A percentile compares a stretch with the other conserved stretches of the same genome.
Evolutionary conservation across 2,329 filamentous ascomycete species (phyloP).

Genomic region (Colletotrichum sp.): DNA sequence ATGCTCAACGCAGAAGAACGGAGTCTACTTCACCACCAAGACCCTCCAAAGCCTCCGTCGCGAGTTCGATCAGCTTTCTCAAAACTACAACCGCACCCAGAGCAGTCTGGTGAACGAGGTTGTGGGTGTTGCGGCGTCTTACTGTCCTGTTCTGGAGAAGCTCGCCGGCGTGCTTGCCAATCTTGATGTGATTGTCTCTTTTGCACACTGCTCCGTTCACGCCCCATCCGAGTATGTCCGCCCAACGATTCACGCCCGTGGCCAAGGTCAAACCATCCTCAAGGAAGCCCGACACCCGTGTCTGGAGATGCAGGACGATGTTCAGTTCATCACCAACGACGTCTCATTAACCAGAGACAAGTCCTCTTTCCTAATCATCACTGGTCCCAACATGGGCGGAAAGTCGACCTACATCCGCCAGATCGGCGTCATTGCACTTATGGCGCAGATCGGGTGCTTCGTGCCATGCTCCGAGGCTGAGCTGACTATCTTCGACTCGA

Average conservation of each 20-base stretch:
- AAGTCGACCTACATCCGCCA: constrained; percentile 99
- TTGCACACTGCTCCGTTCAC: constrained; percentile 92
- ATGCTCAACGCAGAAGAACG: constrained; percentile 98
- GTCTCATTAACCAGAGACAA: constrained; percentile 78
- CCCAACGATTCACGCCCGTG: constrained; percentile 87
- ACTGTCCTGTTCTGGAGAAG: constrained; percentile 89
- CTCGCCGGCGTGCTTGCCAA: constrained; percentile 89
- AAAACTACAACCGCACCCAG: constrained; percentile 95
- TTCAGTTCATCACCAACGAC: constrained; percentile 98
- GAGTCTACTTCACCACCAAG: constrained; percentile 95
- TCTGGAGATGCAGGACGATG: constrained; percentile 98
- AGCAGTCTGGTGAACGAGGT: constrained; percentile 90
- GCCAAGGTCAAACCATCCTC: constrained; percentile 86
- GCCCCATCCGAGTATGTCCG: constrained; percentile 91
- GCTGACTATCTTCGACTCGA: constrained; percentile 94
- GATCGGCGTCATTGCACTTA: constrained; percentile 93
- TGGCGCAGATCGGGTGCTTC: constrained; percentile 97
- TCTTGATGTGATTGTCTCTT: constrained; percentile 91
- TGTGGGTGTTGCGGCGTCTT: constrained; percentile 90
- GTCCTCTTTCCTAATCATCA: constrained; percentile 95
- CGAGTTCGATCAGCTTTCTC: constrained; percentile 91
- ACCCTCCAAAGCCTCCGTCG: constrained; percentile 80
- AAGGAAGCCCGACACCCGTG: constrained; percentile 95
- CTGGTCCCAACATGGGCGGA: constrained; percentile 98
- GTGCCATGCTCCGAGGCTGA: constrained; percentile 92